Conservation (phyloP, 768 basidiomycete species). For the Suillus occidentalis region DNA sequence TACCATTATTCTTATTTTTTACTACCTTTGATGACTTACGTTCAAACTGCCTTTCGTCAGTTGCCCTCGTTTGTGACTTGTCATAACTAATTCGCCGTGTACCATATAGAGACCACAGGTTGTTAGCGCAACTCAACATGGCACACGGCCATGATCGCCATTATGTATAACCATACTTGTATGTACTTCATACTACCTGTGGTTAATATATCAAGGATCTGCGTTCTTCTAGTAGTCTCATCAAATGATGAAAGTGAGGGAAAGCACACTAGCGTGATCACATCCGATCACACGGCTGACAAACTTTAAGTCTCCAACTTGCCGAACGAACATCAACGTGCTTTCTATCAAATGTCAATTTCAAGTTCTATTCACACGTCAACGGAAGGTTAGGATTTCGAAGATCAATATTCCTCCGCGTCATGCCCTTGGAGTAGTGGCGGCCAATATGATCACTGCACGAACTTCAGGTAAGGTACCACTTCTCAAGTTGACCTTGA, state of each 20-base stretch:
- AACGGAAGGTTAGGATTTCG: neutral
- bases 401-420: neutral
- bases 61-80: neutral
- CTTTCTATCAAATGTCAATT: neutral
- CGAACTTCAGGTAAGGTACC: neutral
- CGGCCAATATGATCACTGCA: neutral
- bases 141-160: neutral
- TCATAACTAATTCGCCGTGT: neutral
- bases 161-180: conserved; percentile 2
- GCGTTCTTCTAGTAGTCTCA: neutral
- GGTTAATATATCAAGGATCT: conserved; percentile 2
- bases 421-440: neutral
- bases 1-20: neutral
- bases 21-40: neutral
- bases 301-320: neutral
- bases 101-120: neutral
- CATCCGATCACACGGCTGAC: neutral
- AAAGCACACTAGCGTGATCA: neutral
- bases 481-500: neutral
- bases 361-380: neutral
- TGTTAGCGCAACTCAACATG: neutral
- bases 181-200: neutral
- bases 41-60: neutral
- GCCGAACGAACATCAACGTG: neutral
- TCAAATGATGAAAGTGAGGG: neutral